Evolutionary conservation across 176 grass and related monocot species (phyloP).

Genomic region (Panicum miliaceum): DNA sequence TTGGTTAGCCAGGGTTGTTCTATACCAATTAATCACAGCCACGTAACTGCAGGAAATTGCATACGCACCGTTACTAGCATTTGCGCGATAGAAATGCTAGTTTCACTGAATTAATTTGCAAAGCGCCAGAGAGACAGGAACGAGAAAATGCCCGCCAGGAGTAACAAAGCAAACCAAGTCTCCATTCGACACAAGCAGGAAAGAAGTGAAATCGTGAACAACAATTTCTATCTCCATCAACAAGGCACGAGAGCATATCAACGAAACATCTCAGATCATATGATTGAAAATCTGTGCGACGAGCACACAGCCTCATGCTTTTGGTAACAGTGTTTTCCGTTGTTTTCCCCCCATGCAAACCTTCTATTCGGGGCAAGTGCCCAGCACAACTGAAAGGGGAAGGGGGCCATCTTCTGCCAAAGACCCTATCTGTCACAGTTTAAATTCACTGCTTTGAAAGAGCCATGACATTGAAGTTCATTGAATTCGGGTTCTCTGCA

Average conservation of each 20-base stretch:
- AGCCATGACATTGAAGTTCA: conserved; percentile 83
- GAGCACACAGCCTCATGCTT: background rate
- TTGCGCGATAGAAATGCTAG: background rate
- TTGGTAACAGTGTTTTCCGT: background rate
- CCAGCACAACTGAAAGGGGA: background rate
- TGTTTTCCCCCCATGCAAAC: background rate
- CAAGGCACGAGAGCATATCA: background rate
- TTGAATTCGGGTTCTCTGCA: conserved; percentile 54
- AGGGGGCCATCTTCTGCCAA: background rate
- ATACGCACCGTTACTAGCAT: background rate
- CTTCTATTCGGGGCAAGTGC: background rate
- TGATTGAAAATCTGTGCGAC: background rate
- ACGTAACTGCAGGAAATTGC: no score
- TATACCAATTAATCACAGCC: background rate
- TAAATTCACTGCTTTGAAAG: conserved; percentile 52
- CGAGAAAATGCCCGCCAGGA: background rate
- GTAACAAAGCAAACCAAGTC: background rate
- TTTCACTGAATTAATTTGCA: background rate
- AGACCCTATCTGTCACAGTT: background rate
- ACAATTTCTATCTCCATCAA: background rate
- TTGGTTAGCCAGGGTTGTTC: background rate
- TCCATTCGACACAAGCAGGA: background rate
- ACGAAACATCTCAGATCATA: conserved; percentile 12
- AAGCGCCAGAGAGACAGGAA: no score
- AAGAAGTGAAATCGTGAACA: background rate